Conservation (phyloP, 805 yeast species). For the Cyberlindnera subsufficiens region DNA sequence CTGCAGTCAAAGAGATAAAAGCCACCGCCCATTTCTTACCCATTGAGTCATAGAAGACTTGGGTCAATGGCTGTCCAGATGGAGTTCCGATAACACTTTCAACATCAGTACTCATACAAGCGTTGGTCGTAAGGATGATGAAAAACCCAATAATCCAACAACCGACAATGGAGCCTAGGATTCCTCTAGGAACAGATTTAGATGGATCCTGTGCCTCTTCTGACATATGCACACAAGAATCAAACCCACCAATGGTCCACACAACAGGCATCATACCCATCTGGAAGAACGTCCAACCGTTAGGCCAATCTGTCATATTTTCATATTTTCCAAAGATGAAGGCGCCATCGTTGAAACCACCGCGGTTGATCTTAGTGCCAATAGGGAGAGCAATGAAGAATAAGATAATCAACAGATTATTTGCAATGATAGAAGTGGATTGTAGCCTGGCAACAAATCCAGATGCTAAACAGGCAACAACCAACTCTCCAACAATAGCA, state of each 20-base stretch:
- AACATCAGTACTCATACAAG: conserved; percentile 37
- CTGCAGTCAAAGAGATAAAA: conserved; percentile 49
- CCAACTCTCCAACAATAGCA: conserved; percentile 59
- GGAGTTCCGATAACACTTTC: conserved; percentile 27
- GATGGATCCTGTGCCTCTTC: conserved; percentile 64
- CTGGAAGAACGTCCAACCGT: conserved; percentile 47
- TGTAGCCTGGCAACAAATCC: conserved; percentile 49
- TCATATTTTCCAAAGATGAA: conserved; percentile 49
- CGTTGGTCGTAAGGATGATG: conserved; percentile 45
- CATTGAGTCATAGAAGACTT: conserved; percentile 51
- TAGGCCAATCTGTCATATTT: conserved; percentile 46
- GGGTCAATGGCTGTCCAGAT: conserved; percentile 60
- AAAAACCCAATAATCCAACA: conserved; percentile 56
- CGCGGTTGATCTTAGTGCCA: conserved; percentile 33
- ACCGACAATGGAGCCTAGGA: conserved; percentile 46
- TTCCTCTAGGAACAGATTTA: conserved; percentile 56
- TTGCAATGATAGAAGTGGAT: conserved; percentile 48
- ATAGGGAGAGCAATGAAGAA: conserved; percentile 60
- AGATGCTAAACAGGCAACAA: conserved; percentile 45
- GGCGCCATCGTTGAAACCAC: conserved; percentile 38
- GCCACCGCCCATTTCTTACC: conserved; percentile 64
- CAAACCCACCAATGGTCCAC: conserved; percentile 73
- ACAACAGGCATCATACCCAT: conserved; percentile 55
- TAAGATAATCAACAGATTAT: conserved; percentile 44
- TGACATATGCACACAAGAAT: conserved; percentile 64